phyloP scores from a whole-genome alignment of 2,329 filamentous ascomycete species.

The Clonostachys rhizophaga region DNA sequence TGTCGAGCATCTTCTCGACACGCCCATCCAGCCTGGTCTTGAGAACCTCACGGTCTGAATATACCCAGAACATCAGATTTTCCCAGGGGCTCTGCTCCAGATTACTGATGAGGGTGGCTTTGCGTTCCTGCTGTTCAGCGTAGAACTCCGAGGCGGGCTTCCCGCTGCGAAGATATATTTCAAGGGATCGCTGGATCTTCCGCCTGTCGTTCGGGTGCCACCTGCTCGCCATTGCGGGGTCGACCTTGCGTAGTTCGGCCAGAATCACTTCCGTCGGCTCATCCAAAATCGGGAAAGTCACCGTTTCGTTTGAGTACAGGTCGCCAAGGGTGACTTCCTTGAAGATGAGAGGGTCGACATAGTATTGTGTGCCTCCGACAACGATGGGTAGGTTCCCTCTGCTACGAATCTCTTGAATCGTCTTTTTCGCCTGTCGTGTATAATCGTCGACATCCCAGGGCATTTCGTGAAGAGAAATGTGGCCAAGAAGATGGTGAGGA shows the following conservation, averaged over 20 bases:
- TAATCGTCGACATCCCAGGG: slow-evolving; percentile 83
- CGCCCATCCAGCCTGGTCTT: slow-evolving; percentile 68
- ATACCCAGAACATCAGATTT: slow-evolving; percentile 80
- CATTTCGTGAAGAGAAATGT: slow-evolving; percentile 68
- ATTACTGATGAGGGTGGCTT: slow-evolving; percentile 15
- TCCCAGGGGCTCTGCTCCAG: slow-evolving; percentile 31
- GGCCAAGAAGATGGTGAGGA: slow-evolving; percentile 83
- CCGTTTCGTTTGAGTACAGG: slow-evolving; percentile 9
- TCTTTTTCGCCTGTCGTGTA: slow-evolving; percentile 59
- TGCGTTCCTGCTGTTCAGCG: slow-evolving; percentile 60
- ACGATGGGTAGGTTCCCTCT: slow-evolving; percentile 82
- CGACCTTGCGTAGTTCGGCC: slow-evolving; percentile 69
- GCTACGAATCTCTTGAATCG: slow-evolving; percentile 73
- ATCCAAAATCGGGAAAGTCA: slow-evolving; percentile 63
- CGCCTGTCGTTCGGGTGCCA: slow-evolving; percentile 94
- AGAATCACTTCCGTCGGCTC: slow-evolving; percentile 68
- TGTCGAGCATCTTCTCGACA: slow-evolving; percentile 77
- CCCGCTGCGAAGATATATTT: slow-evolving; percentile 84
- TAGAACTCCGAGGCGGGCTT: slow-evolving; percentile 83
- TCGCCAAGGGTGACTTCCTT: slow-evolving; percentile 50
- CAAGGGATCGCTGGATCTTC: slow-evolving; percentile 84
- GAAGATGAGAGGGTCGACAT: slow-evolving; percentile 85
- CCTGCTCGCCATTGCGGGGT: slow-evolving; percentile 80
- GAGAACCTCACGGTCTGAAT: slow-evolving; percentile 66
- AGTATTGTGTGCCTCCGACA: slow-evolving; percentile 94